Evolutionary conservation across 305 asterid genomes (phyloP), one percentile per base, ranked within the genome.

Genomic region (Caryopteris hybrid): DNA sequence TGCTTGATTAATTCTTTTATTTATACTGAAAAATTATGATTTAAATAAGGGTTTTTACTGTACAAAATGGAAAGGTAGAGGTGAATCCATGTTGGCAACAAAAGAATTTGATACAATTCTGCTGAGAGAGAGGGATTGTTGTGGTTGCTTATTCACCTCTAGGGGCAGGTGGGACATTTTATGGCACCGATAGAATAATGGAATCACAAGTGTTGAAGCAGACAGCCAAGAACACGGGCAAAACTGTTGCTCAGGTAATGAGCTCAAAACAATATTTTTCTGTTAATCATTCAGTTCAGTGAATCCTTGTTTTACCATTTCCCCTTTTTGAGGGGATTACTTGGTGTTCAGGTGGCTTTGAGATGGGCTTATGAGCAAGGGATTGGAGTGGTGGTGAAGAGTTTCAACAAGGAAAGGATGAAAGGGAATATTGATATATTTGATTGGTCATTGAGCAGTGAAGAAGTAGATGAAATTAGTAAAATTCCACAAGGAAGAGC

Each of bases 41-140:
- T n/a, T n/a, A n/a, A n/a, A n/a, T n/a, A n/a, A n/a, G n/a, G n/a
- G n/a, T n/a, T n/a, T n/a, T n/a, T n/a, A n/a, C n/a, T n/a, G n/a
- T n/a, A n/a, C n/a, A n/a, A 34, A 77, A n/a, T 70, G 71, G 66
- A 16, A 69, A 90, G 96, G 93, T 90, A 14, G 94, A 90, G 81
- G 83, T 86, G 36, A 88, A 78, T 69, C 96, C 94, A 16, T 80
- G 88, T 77, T 88, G 96, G 96, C 96, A 86, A 67, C 96, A 90
- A 36, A 82, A 79, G 88, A 80, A 85, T 72, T 75, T 90, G 74
- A 80, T 74, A 71, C 74, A 86, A 3, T 83, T 84, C 69, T 86
- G 97, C 78, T 82, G 74, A 51, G 77, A 66, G 0, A 82, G 76
- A 8, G 89, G 85, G 21, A 77, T 85, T 47, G 17, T 76, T 21